Conservation (phyloP, 306 rosid genomes). For the Lathyrus aphaca region DNA sequence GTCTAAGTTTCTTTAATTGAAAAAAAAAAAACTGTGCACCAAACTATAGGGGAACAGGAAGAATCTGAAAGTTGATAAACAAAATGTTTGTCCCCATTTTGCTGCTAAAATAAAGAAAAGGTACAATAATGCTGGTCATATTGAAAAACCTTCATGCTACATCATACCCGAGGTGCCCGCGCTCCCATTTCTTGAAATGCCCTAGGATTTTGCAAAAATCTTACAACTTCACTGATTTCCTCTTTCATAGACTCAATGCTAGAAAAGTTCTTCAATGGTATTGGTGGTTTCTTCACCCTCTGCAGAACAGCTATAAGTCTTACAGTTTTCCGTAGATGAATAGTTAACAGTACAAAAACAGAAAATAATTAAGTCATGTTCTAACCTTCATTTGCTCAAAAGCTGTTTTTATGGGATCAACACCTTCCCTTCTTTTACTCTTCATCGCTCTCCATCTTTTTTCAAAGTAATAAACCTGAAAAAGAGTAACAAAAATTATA, state of each 20-base stretch:
- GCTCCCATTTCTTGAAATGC: conserved; percentile 99
- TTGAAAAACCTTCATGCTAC: conserved; percentile 22
- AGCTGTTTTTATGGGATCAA: conserved; percentile 89
- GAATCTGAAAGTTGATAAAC: conserved; percentile 21
- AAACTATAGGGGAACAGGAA: conserved; percentile 25
- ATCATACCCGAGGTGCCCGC: conserved; percentile 91
- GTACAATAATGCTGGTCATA: conserved; percentile 11
- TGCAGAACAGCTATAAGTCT: conserved; percentile 54
- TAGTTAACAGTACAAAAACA: conserved; percentile 13
- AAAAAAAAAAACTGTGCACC: conserved; percentile 17
- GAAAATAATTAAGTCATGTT: conserved; percentile 21
- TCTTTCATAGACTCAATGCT: conserved; percentile 93
- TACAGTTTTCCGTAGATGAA: conserved; percentile 37
- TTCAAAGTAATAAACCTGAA: conserved; percentile 67
- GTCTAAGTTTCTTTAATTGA: conserved; percentile 27
- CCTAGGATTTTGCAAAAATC: conserved; percentile 85
- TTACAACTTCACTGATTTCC: conserved; percentile 93
- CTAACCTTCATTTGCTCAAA: conserved; percentile 92
- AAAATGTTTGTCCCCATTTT: conserved; percentile 14
- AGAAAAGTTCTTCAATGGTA: conserved; percentile 86
- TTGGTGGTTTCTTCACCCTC: conserved; percentile 97
- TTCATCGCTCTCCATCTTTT: conserved; percentile 50
- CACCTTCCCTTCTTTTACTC: conserved; percentile 66
- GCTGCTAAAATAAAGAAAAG: conserved; percentile 25
- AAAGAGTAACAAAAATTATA: conserved; percentile 37